These are phyloP conservation scores for Colletotrichum viniferum DNA, from an alignment of 2,329 filamentous ascomycete genomes.

Conservation along the genomic window DNA sequence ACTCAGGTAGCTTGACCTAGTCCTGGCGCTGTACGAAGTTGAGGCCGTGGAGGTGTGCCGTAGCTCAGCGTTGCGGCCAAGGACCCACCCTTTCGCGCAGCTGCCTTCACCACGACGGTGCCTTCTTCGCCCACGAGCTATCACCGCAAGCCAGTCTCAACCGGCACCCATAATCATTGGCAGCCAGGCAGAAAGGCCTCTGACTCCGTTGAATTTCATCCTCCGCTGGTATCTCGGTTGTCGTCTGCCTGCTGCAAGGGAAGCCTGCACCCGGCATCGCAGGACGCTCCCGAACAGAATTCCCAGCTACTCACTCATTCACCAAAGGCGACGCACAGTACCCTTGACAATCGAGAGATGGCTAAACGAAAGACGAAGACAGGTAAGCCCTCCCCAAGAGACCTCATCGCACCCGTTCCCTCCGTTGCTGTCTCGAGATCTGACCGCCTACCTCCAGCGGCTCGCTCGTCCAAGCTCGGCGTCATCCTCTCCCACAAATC, in stretches of 20 bases:
- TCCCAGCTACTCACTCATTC: background rate
- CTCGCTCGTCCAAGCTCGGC: background rate
- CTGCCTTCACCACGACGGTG: background rate
- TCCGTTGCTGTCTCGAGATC: background rate
- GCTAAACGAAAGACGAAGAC: background rate
- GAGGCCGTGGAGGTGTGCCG: background rate
- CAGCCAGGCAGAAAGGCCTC: background rate
- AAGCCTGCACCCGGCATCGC: background rate
- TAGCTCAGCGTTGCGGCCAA: background rate
- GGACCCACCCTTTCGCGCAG: background rate
- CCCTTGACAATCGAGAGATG: background rate
- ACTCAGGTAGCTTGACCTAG: no score
- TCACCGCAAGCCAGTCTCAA: background rate
- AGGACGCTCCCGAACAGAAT: fast-evolving
- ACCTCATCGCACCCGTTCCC: background rate
- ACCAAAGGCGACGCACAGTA: background rate
- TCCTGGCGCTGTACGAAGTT: background rate
- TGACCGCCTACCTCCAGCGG: background rate
- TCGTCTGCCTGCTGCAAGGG: background rate
- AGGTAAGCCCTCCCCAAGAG: background rate
- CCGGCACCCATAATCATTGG: fast-evolving
- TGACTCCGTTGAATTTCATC: fast-evolving
- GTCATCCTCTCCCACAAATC: background rate
- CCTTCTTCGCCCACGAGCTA: background rate
- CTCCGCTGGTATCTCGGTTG: fast-evolving